Evolutionary conservation across 495 filamentous ascomycete genomes (phyloP).

Genomic region (Letharia lupina): DNA sequence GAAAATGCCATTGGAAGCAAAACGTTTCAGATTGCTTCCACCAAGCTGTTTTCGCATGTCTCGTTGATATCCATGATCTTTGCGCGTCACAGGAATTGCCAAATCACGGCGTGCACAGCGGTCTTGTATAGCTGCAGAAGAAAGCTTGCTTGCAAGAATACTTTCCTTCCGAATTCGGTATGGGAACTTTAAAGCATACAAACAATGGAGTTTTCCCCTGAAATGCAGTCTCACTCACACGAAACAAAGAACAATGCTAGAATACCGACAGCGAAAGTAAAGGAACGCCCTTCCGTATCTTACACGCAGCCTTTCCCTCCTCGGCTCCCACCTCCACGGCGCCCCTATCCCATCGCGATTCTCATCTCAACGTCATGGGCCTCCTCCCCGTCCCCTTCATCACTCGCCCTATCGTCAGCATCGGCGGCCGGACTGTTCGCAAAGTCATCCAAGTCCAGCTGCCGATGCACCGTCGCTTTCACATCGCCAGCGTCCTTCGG

Average conservation of each 20-base stretch:
- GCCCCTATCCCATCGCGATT: constrained; percentile 22
- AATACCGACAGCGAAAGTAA: constrained; percentile 4
- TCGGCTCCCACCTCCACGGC: background rate
- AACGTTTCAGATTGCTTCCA: background rate
- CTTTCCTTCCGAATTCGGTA: background rate
- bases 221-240: background rate
- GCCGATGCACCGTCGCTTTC: constrained; percentile 9
- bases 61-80: background rate
- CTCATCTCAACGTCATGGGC: constrained; percentile 32
- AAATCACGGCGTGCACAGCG: too few relatives aligned
- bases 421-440: constrained; percentile 23
- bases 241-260: background rate
- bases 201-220: too few relatives aligned
- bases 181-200: background rate
- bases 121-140: background rate
- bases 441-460: constrained; percentile 23
- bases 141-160: background rate
- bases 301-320: background rate
- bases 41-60: background rate
- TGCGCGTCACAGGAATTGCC: background rate
- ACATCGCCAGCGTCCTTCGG: background rate
- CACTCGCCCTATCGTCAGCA: constrained; percentile 30
- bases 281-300: background rate
- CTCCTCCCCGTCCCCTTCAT: constrained; percentile 14
- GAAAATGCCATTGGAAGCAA: background rate